Evolutionary conservation across 805 yeast species (phyloP).

Genomic region (Wickerhamiella sorbophila): DNA sequence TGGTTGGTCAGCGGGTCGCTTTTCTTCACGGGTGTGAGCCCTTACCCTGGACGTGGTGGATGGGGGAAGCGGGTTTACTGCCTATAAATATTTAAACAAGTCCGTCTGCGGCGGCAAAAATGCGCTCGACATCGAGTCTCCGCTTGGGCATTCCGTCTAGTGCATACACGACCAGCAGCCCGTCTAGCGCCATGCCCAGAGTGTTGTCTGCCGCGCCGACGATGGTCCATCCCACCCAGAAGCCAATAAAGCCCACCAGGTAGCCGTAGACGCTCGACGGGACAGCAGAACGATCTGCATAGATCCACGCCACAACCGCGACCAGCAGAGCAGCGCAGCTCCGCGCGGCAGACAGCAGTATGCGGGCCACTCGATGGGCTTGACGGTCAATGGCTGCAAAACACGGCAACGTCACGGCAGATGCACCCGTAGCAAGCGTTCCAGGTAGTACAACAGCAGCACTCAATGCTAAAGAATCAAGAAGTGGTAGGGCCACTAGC

Average conservation of each 20-base stretch:
- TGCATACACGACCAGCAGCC: slow-evolving; percentile 25
- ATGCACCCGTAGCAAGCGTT: slow-evolving; percentile 25
- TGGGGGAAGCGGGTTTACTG: too few species aligned
- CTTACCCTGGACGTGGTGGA: too few species aligned
- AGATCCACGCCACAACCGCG: slow-evolving; percentile 29
- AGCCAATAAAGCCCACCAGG: slow-evolving; percentile 28
- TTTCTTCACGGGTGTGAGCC: too few species aligned
- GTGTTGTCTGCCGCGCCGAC: slow-evolving; percentile 31
- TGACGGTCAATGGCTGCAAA: slow-evolving; percentile 18
- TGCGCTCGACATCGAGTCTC: slow-evolving; percentile 24
- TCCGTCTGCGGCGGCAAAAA: slow-evolving; percentile 6
- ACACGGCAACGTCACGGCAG: slow-evolving; percentile 11
- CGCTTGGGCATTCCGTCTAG: slow-evolving; percentile 21
- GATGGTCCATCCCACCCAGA: slow-evolving; percentile 30
- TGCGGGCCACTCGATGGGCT: slow-evolving; percentile 27
- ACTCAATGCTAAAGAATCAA: slow-evolving; percentile 27
- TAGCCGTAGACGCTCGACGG: slow-evolving; percentile 28
- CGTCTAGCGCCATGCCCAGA: slow-evolving; percentile 26
- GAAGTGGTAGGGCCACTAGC: slow-evolving; percentile 19
- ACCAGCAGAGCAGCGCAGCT: slow-evolving; percentile 25
- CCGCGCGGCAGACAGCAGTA: slow-evolving; percentile 26
- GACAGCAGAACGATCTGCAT: slow-evolving; percentile 24
- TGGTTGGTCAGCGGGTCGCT: slow-evolving; percentile 5
- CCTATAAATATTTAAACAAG: too few species aligned
- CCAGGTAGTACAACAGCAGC: slow-evolving; percentile 25